Percentiles rank a stretch among this genome's conserved stretches.
These are phyloP conservation scores for Mitragyna speciosa DNA, from an alignment of 257 asterid species.

Conservation along the genomic window DNA sequence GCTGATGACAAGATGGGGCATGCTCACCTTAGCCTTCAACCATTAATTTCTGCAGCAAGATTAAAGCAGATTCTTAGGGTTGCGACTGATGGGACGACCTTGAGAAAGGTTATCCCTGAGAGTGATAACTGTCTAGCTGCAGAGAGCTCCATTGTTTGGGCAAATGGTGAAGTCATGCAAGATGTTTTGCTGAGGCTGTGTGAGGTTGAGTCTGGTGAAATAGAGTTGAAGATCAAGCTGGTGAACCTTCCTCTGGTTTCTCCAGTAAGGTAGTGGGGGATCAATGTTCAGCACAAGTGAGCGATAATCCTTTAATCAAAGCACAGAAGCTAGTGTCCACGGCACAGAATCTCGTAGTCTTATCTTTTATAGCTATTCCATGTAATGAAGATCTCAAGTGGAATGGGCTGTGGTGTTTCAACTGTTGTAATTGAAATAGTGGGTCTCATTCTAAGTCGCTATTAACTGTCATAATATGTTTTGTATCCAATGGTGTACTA, in stretches of 20 bases:
- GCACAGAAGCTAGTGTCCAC: background rate
- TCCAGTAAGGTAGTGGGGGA: constrained; percentile 19
- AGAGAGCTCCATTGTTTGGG: constrained; percentile 38
- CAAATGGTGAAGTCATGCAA: constrained; percentile 41
- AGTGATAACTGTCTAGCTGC: constrained; percentile 45
- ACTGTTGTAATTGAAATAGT: background rate
- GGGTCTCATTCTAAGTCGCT: background rate
- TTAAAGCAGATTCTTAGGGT: constrained; percentile 39
- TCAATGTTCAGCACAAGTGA: background rate
- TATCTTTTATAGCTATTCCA: background rate
- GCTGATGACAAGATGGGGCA: constrained; percentile 53
- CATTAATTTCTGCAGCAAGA: constrained; percentile 42
- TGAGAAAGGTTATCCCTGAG: constrained; percentile 48
- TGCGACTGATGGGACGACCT: constrained; percentile 37
- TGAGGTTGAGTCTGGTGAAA: constrained; percentile 50
- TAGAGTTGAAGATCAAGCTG: constrained; percentile 39
- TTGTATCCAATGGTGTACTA: too few species aligned
- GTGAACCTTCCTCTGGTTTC: constrained; percentile 22
- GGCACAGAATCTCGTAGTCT: background rate
- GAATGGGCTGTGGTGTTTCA: background rate
- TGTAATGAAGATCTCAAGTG: background rate
- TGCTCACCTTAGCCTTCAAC: constrained; percentile 43
- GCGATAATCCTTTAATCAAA: background rate
- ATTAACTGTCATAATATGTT: background rate
- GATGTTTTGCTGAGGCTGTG: constrained; percentile 48